Conservation (phyloP, 768 basidiomycete species). For the Hirschioporus abietinus region DNA sequence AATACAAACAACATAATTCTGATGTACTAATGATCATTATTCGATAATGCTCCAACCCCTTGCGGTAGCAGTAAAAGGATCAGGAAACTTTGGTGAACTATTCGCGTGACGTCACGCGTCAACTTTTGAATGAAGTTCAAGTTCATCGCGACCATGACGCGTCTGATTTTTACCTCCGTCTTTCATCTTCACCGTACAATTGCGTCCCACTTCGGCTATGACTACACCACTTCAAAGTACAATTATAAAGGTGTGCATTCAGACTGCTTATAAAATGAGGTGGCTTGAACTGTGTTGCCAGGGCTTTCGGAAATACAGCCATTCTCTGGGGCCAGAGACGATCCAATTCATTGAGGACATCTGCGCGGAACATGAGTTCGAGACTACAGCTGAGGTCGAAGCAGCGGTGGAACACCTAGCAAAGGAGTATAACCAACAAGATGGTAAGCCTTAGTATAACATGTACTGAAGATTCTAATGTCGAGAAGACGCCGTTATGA, state of each 20-base stretch:
- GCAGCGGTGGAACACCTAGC: slow-evolving; percentile 74
- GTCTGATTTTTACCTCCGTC: background rate
- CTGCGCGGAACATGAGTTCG: slow-evolving; percentile 66
- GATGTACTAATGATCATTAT: too few species aligned
- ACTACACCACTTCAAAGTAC: slow-evolving; percentile 32
- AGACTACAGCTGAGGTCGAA: slow-evolving; percentile 54
- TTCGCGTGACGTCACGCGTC: background rate
- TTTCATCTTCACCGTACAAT: too few species aligned
- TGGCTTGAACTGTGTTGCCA: slow-evolving; percentile 22
- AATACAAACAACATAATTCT: background rate
- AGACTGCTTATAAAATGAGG: background rate
- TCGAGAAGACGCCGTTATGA: slow-evolving; percentile 69
- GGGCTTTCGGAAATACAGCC: slow-evolving; percentile 87
- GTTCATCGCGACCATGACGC: background rate
- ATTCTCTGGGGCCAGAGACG: slow-evolving; percentile 78
- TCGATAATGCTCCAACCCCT: too few species aligned
- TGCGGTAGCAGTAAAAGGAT: too few species aligned
- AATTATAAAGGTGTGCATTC: slow-evolving; percentile 37
- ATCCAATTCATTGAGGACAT: slow-evolving; percentile 68
- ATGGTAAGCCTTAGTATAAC: slow-evolving; percentile 43
- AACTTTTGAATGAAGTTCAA: background rate
- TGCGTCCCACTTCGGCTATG: slow-evolving; percentile 20
- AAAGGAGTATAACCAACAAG: slow-evolving; percentile 85
- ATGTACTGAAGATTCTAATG: background rate
- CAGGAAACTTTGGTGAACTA: background rate